Base-by-base conservation (phyloP, 257 asterid species). In the Nicotiana tomentosiformis region DNA sequence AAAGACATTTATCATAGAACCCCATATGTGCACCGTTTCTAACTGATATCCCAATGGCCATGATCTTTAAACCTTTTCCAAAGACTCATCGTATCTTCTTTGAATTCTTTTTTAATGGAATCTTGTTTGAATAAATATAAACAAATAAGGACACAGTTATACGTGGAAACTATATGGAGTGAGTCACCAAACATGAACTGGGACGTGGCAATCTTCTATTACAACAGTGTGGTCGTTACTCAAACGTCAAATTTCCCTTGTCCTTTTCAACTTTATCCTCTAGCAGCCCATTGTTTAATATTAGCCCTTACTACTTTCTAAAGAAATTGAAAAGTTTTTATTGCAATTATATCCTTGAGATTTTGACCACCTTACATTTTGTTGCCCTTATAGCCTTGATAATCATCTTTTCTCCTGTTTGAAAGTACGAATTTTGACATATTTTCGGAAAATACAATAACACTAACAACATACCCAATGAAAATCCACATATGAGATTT, bases 181-280 rank as follows among this genome's bases (percentile, higher is more conserved):
- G 90, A 39, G 90, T 87, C 93, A 87, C 49, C 82, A 80, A 33
- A 81, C 69, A 51, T 60, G 81, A 80, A 56, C 2, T 5, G 7
- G 66, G 86, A 88, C 92, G 96, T 90, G 93, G 88, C 83, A 3
- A 57, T 86, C 61, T 85, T 70, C 77, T 35, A 72, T 53, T 74
- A 29, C 33, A 4, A 77, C 23, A 61, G 4, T 14, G 78, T 23
- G 78, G 53, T 58, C 70, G 89, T 85, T 83, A 81, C 83, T 58
- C 82, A 32, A 87, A 88, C 87, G 90, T 80, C 89, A 60, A 39
- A 32, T 2, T 9, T 8, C 5, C 65, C n/a, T 69, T 81, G 94
- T 89, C 88, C 70, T 84, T 84, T 88, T 29, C 67, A 46, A 23
- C 5, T 80, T 70, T n/a, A 43, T 8, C 4, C 4, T 82, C 0